These are phyloP conservation scores for Pseudopithomyces maydicus DNA, from an alignment of 2,329 filamentous ascomycete species.

Conservation along the genomic window DNA sequence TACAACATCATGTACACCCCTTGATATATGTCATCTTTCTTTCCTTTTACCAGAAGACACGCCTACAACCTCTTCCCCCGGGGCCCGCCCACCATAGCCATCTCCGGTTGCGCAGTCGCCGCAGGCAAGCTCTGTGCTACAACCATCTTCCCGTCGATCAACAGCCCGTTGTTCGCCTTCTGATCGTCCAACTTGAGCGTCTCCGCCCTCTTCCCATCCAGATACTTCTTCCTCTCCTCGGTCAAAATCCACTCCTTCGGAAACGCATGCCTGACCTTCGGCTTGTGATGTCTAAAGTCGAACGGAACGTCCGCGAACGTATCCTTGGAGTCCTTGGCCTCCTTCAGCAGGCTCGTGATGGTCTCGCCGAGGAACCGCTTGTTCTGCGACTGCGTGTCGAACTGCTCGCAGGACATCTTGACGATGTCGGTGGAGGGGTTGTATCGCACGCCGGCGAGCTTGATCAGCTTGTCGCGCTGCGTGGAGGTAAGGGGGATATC, in stretches of 20 bases:
- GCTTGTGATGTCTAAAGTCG: slow-evolving; percentile 82
- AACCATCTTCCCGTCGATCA: slow-evolving; percentile 60
- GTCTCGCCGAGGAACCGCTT: slow-evolving; percentile 90
- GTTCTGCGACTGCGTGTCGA: slow-evolving; percentile 89
- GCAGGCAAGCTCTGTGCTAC: slow-evolving; percentile 42
- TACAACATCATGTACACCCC: slow-evolving; percentile 5
- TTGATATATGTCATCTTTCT: neutral
- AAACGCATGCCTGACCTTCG: slow-evolving; percentile 71
- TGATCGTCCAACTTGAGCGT: slow-evolving; percentile 60
- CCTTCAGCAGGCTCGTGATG: slow-evolving; percentile 72
- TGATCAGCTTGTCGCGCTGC: slow-evolving; percentile 81
- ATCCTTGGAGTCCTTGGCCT: slow-evolving; percentile 76
- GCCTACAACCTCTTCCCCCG: slow-evolving; percentile 13
- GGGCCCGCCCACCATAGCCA: slow-evolving; percentile 23
- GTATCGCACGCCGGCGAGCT: slow-evolving; percentile 83
- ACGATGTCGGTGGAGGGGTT: slow-evolving; percentile 82
- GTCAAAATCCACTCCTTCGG: slow-evolving; percentile 85
- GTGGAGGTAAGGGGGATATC: slow-evolving; percentile 72
- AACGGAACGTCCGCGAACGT: slow-evolving; percentile 88
- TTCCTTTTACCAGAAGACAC: neutral
- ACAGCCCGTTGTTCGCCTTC: slow-evolving; percentile 57
- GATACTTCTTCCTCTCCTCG: slow-evolving; percentile 65
- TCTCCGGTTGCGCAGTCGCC: slow-evolving; percentile 17
- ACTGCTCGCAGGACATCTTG: slow-evolving; percentile 90
- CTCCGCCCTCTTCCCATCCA: slow-evolving; percentile 65